Evolutionary conservation across 768 basidiomycete genomes (phyloP).

Genomic region (Epithele typhae): DNA sequence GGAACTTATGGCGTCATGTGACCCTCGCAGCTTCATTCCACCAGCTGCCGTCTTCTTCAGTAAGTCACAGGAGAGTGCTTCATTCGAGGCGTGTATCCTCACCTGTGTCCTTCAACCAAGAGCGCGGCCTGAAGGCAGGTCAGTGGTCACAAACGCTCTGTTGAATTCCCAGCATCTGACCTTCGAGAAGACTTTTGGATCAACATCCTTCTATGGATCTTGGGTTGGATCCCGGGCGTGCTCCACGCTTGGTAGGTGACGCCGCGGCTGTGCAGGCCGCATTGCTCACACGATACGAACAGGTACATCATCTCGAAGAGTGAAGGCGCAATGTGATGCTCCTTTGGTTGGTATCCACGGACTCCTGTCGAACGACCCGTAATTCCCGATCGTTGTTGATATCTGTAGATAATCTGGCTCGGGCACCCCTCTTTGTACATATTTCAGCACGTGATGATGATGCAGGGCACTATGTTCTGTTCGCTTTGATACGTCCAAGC

Average conservation of each 20-base stretch:
- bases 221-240: constrained; percentile 43
- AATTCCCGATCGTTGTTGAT: too few relatives aligned
- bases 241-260: constrained; percentile 36
- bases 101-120: constrained; percentile 8
- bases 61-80: constrained; percentile 16
- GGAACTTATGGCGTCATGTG: not conserved
- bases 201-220: constrained; percentile 37
- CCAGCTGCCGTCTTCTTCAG: constrained; percentile 30
- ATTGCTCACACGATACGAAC: not conserved
- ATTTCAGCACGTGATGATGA: too few relatives aligned
- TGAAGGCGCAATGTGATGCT: constrained; percentile 25
- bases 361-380: too few relatives aligned
- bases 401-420: too few relatives aligned
- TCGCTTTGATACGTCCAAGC: too few relatives aligned
- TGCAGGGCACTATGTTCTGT: too few relatives aligned
- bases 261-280: not conserved
- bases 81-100: not conserved
- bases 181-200: constrained; percentile 29
- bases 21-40: constrained; percentile 28
- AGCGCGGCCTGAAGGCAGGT: constrained; percentile 25
- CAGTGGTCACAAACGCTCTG: too few relatives aligned
- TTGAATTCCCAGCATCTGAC: not conserved
- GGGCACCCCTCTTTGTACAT: too few relatives aligned
- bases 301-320: constrained; percentile 29
- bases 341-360: too few relatives aligned